Percentiles rank a stretch among this genome's conserved stretches.
These are phyloP conservation scores for Lizonia empirigonia DNA, from an alignment of 2,329 filamentous ascomycete species.

Conservation along the genomic window DNA sequence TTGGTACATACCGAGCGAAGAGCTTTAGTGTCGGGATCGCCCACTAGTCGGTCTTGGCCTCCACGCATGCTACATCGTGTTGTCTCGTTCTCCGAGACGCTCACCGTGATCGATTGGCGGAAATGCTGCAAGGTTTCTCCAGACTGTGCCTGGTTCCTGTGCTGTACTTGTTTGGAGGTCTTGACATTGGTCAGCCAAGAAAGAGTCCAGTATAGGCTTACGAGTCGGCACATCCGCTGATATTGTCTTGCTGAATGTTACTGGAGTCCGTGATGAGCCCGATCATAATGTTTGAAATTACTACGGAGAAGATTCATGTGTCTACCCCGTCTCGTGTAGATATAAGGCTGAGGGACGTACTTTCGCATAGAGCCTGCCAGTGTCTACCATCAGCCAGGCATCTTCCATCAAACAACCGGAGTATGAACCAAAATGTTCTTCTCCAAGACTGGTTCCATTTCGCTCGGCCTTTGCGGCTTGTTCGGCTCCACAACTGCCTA, in stretches of 20 bases:
- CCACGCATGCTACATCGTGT: not conserved
- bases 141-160: not conserved
- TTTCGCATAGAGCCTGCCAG: not conserved
- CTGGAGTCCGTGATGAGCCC: not conserved
- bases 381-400: not conserved
- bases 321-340: not conserved
- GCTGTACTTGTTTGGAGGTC: not conserved
- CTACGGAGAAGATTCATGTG: not conserved
- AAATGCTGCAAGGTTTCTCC: not conserved
- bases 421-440: not conserved
- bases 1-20: not conserved
- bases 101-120: not conserved
- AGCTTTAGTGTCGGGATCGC: not conserved
- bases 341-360: not conserved
- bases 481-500: not conserved
- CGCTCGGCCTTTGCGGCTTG: not conserved
- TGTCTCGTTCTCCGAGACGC: not conserved
- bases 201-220: not conserved
- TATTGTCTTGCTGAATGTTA: not conserved
- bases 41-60: conserved; percentile 1
- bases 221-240: not conserved
- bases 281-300: not conserved
- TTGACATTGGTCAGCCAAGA: conserved; percentile 1
- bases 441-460: not conserved
- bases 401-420: not conserved